Evolutionary conservation across 352 stramenopile species (phyloP), one percentile per base, ranked within the genome.

Genomic region (Phytophthora pluvialis): DNA sequence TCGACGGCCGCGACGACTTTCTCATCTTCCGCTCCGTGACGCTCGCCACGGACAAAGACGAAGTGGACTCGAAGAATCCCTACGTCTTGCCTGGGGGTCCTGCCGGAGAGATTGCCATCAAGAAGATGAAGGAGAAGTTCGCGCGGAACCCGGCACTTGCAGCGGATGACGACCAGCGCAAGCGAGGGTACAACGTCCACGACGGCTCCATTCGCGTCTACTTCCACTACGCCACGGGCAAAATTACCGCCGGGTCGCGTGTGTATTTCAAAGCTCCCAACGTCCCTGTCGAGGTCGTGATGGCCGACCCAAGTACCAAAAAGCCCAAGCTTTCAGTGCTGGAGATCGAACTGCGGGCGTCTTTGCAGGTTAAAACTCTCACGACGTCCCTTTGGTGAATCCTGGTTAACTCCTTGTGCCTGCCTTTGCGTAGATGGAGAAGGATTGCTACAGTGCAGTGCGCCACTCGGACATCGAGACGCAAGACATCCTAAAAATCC

Each of bases 71-170:
- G 9, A 92, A 91, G 67, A 93, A 92, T 43, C 81, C 86, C 26
- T 95, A 93, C 55, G 75, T 93, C 42, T 63, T 93, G 11, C 83
- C 87, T 40, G 87, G 83, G 13, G 83, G 84, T 12, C 77, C 81
- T 21, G 83, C 80, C 1, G 83, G 87, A 21, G 85, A 94, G 55
- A 75, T 97, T 60, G 49, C 85, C 12, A 95, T 98, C 53, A 90
- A 92, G 61, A 98, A 97, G 52, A 98, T 98, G 93, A 96, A 91
- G 52, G 89, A 98, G 54, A 97, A 97, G 60, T 98, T 96, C 64
- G 76, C 76, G 3, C 88, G 93, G 9, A 91, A 96, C 52, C 6
- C 54, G 2, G 15, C 44, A 1, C 36, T 81, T 12, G 50, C 64
- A 8, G 88, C 86, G 5, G 84, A 93, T 55, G 78, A 93, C 26